Evolutionary conservation across 257 asterid genomes (phyloP), one percentile per base, ranked within the genome.

Genomic region (Penstemon eatonii): DNA sequence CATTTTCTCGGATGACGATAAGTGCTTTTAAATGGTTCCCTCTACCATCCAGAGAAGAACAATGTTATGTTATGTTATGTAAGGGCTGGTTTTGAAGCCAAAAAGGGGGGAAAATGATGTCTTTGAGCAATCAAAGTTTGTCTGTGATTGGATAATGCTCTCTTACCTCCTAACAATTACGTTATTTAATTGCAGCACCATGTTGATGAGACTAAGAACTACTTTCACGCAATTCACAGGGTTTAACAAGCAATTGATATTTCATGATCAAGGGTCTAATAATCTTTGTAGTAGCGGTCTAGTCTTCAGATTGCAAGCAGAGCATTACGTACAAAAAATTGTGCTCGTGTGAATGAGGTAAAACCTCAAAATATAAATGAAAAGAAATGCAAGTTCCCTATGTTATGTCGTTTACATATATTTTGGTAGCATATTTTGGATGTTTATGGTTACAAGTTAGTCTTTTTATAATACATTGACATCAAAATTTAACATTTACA

Each of bases 301-400:
- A 81, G 99, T 88, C 97, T 93, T 81, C 97, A 88, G 79, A 90
- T 93, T 82, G 95, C 99, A 61, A 93, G 97, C 79, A 84, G 99
- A 85, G 99, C 99, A 79, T 76, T 93, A 76, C 96, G 86, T 62
- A 97, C 90, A 65, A 88, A 95, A 62, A 93, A 93, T 65, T 87
- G 92, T 82, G 99, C 87, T 71, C 95, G 88, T 71, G 99, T 93
- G 59, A 93, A 93, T 83, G 99, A 93, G 97, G 99, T 93, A 72
- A 45, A 78, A 49, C 58, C 18, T 56, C 15, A 66, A 15, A 15
- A 15, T 15, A 15, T 15, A 45, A 56, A 25, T 36, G 46, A 7
- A 41, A 37, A 37, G 2, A 3, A 42, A 3, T 53, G 19, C 51
- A 43, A 12, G 33, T 15, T 59, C 39, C 67, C 46, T n/a, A n/a